Conservation (phyloP, 306 rosid species). For the Begonia peltatifolia region DNA sequence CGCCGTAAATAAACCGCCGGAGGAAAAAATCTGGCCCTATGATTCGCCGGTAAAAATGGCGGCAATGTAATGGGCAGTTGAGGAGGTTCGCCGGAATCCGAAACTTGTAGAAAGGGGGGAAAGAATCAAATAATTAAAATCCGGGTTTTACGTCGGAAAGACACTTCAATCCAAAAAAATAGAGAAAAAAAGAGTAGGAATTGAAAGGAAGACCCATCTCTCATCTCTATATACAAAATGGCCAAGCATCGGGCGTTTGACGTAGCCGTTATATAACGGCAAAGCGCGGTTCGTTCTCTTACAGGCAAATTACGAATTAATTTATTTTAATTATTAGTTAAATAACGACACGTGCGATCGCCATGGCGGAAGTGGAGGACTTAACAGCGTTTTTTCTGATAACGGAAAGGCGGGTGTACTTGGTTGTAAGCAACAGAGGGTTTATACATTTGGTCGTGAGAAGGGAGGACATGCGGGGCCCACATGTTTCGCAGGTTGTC, state of each 20-base stretch:
- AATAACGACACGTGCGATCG: too few relatives aligned
- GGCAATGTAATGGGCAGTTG: not conserved
- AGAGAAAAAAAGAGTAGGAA: slow-evolving; percentile 11
- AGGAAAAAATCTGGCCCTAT: not conserved
- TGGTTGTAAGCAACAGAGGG: not conserved
- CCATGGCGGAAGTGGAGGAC: too few relatives aligned
- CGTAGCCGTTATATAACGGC: too few relatives aligned
- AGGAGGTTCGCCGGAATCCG: not conserved
- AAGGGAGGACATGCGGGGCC: slow-evolving; percentile 33
- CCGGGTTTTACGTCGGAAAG: slow-evolving; percentile 9
- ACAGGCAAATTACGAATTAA: too few relatives aligned
- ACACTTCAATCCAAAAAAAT: not conserved
- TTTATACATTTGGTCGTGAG: slow-evolving; percentile 32
- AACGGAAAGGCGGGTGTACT: slow-evolving; percentile 30
- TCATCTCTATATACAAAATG: slow-evolving; percentile 37
- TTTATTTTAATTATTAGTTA: too few relatives aligned
- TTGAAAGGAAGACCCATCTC: not conserved
- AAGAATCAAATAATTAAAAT: not conserved
- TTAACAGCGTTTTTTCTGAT: slow-evolving; percentile 30
- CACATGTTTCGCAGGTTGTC: slow-evolving; percentile 21
- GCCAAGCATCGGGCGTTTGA: too few relatives aligned
- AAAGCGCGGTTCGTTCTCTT: too few relatives aligned
- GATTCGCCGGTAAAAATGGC: too few relatives aligned
- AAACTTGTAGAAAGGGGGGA: not conserved
- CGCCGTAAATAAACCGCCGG: not conserved